phyloP scores from a whole-genome alignment of 2,329 filamentous ascomycete species.

The Biscogniauxia mediterranea region DNA sequence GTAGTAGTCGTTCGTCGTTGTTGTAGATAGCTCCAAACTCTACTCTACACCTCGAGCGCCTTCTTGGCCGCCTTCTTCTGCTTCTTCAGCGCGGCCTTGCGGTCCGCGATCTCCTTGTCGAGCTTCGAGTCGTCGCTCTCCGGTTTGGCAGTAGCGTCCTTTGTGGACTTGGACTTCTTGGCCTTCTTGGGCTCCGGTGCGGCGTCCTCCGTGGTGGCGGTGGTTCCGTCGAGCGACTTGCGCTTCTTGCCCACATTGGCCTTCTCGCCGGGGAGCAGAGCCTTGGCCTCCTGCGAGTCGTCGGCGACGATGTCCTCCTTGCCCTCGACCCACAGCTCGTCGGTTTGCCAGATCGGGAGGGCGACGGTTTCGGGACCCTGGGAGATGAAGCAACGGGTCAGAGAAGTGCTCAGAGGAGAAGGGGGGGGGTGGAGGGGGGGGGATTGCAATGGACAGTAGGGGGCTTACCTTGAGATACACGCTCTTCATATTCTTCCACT shows the following conservation, averaged over 20 bases:
- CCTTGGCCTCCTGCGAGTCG: slow-evolving; percentile 47
- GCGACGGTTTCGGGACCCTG: slow-evolving; percentile 87
- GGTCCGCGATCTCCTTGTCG: slow-evolving; percentile 58
- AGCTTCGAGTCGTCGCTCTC: slow-evolving; percentile 52
- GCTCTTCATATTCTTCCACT: slow-evolving; percentile 77
- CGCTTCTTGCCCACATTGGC: slow-evolving; percentile 65
- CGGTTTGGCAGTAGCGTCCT: slow-evolving; percentile 28
- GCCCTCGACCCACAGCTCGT: slow-evolving; percentile 80
- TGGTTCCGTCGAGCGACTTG: slow-evolving; percentile 44
- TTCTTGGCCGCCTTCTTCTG: slow-evolving; percentile 57
- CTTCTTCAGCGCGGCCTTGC: slow-evolving; percentile 57
- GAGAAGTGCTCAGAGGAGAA: slow-evolving; percentile 3
- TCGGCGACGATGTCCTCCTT: slow-evolving; percentile 69
- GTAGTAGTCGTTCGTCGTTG: too few species aligned
- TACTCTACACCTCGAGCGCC: slow-evolving; percentile 43
- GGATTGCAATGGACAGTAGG: too few species aligned
- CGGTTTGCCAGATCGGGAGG: slow-evolving; percentile 90
- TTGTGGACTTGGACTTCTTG: slow-evolving; percentile 38
- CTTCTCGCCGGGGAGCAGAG: slow-evolving; percentile 43
- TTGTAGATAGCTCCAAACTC: too few species aligned
- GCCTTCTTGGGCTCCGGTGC: slow-evolving; percentile 39
- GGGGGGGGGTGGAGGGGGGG: too few species aligned
- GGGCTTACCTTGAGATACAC: not conserved
- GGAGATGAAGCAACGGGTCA: slow-evolving; percentile 56
- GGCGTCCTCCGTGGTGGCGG: slow-evolving; percentile 33